Evolutionary conservation across 2,329 filamentous ascomycete genomes (phyloP).

Genomic region (Pestalotiopsis sp.): DNA sequence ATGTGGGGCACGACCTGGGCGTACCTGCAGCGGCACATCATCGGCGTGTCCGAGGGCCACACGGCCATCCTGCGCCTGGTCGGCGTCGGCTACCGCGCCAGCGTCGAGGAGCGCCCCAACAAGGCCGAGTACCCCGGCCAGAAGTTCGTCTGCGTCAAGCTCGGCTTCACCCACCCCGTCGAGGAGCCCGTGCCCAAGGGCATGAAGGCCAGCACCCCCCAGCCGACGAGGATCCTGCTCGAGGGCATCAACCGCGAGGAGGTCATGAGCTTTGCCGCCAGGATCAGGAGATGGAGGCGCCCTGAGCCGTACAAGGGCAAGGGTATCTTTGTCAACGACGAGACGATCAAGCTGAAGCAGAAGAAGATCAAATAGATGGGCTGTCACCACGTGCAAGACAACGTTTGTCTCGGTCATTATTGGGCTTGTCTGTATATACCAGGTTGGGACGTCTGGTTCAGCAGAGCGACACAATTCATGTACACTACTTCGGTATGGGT

Average conservation of each 20-base stretch:
- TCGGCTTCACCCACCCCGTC: slow-evolving; percentile 95
- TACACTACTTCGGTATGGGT: slow-evolving; percentile 5
- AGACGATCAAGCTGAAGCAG: slow-evolving; percentile 97
- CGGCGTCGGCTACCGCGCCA: slow-evolving; percentile 93
- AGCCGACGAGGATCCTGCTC: slow-evolving; percentile 87
- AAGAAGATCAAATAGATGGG: slow-evolving; percentile 86
- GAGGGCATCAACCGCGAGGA: slow-evolving; percentile 86
- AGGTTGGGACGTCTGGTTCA: neutral
- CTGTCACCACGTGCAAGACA: neutral
- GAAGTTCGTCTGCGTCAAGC: slow-evolving; percentile 89
- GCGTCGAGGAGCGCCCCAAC: slow-evolving; percentile 74
- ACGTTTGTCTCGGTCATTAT: neutral
- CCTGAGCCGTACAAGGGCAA: slow-evolving; percentile 99
- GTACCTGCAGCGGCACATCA: slow-evolving; percentile 86
- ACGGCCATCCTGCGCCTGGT: slow-evolving; percentile 90
- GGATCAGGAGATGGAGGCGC: slow-evolving; percentile 83
- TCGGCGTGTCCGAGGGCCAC: slow-evolving; percentile 95
- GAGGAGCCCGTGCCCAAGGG: slow-evolving; percentile 83
- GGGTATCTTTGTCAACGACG: slow-evolving; percentile 96
- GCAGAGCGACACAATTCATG: neutral
- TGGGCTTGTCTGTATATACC: neutral
- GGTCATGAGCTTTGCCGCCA: slow-evolving; percentile 88
- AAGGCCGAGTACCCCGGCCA: slow-evolving; percentile 80
- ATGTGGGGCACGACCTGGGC: slow-evolving; percentile 96
- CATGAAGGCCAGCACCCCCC: slow-evolving; percentile 83